Base-by-base conservation (phyloP, 306 rosid genomes). In the Malus asiatica region DNA sequence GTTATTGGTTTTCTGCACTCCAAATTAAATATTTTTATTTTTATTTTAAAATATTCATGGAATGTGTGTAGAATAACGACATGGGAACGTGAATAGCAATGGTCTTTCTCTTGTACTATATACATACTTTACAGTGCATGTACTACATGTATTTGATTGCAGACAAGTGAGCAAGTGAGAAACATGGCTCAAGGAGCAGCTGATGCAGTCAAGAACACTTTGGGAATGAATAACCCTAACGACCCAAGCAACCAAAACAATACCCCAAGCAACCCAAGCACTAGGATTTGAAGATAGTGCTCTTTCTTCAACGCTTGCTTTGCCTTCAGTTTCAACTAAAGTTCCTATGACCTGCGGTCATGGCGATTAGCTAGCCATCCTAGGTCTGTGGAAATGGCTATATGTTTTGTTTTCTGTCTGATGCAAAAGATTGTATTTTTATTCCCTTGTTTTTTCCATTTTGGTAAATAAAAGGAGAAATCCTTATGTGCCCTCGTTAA, bases 101-200 rank as follows among this genome's bases (percentile, higher is more conserved):
- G 27, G 20, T 30, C 5, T 35, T 3, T 51, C 23, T 13, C 29
- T 72, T 55, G 18, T 35, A 22, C 53, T 59, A 30, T 23, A 12
- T 53, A 30, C 45, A 55, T 12, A 30, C 32, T 20, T 71, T 32
- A 23, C 13, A 15, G 30, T 15, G 8, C 8, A 48, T 48, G 20
- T 48, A 48, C 55, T 48, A 48, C 6, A 66, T 66, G 70, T 10
- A 8, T 23, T 55, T 77, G 25, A 13, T 8, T 72, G 72, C 85
- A 84, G 67, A 86, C 93, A 0, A 91, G 94, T 18, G 94, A 90
- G 27, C 87, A 80, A 70, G 83, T 93, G 57, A 89, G 79, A 82
- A 79, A 68, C 22, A 70, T 83, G 89, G 96, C 95, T 4, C 89
- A 84, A 14, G 86, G 92, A 70, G 95, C 90, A 4, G 72, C 91